Conservation (phyloP, 805 yeast genomes). For the Zygoascus bituminiphila region DNA sequence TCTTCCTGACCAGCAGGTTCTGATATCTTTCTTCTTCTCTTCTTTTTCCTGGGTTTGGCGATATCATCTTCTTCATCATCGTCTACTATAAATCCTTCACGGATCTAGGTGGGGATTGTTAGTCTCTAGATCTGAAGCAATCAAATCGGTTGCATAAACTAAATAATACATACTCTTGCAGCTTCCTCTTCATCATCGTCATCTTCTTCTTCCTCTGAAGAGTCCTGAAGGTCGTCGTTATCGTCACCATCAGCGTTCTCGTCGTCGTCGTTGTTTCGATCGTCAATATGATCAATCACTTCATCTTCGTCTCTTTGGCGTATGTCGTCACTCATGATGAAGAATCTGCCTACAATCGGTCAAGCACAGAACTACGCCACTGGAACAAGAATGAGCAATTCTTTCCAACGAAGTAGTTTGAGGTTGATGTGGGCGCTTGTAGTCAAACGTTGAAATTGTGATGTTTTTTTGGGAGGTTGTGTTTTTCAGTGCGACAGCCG, state of each 20-base stretch:
- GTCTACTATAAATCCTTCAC: constrained; percentile 91
- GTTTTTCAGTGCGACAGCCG: too few species aligned
- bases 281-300: constrained; percentile 7
- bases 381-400: too few species aligned
- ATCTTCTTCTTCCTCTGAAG: constrained; percentile 86
- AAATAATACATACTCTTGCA: constrained; percentile 39
- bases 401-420: too few species aligned
- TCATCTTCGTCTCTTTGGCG: constrained; percentile 12
- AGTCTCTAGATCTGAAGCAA: neutral
- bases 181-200: constrained; percentile 91
- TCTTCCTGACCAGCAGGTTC: constrained; percentile 3
- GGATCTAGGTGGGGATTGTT: constrained; percentile 33
- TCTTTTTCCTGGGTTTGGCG: constrained; percentile 18
- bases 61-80: constrained; percentile 65
- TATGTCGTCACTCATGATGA: neutral
- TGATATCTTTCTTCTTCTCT: constrained; percentile 16
- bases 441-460: too few species aligned
- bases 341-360: too few species aligned
- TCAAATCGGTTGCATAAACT: neutral
- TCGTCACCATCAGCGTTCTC: constrained; percentile 39
- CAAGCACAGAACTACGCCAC: too few species aligned
- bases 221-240: constrained; percentile 47
- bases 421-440: too few species aligned
- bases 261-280: constrained; percentile 18
- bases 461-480: too few species aligned